Evolutionary conservation across 2,329 filamentous ascomycete genomes (phyloP).

Genomic region (Diplocarpon mali): DNA sequence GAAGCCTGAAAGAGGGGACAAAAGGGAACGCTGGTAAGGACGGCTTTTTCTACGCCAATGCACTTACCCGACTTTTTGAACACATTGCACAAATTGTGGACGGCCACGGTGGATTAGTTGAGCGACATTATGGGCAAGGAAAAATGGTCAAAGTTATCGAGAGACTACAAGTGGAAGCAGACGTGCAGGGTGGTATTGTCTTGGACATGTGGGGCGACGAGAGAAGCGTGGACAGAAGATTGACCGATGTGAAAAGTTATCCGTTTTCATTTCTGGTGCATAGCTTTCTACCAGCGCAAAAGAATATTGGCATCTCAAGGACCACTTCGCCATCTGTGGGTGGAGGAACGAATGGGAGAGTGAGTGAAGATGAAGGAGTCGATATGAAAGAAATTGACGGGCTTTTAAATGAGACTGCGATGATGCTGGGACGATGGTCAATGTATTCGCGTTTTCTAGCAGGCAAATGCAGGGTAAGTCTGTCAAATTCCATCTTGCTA

Average conservation of each 20-base stretch:
- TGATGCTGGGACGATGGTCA: constrained; percentile 91
- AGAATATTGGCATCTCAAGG: constrained; percentile 51
- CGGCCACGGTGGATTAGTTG: constrained; percentile 78
- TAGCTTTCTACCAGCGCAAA: constrained; percentile 71
- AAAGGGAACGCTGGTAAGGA: constrained; percentile 54
- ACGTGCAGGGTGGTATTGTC: constrained; percentile 91
- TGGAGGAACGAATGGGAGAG: constrained; percentile 39
- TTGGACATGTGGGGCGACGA: constrained; percentile 95
- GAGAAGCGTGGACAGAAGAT: constrained; percentile 66
- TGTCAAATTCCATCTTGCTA: constrained; percentile 12
- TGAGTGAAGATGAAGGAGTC: constrained; percentile 80
- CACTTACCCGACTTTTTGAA: constrained; percentile 85
- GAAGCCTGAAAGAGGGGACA: constrained; percentile 62
- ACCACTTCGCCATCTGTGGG: constrained; percentile 66
- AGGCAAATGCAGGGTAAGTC: constrained; percentile 67
- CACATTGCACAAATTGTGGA: constrained; percentile 97
- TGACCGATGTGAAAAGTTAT: constrained; percentile 95
- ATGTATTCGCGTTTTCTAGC: constrained; percentile 84
- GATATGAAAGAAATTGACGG: constrained; percentile 95
- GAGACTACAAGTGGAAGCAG: constrained; percentile 83
- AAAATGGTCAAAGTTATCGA: constrained; percentile 95
- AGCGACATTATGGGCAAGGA: constrained; percentile 83
- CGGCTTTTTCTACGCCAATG: constrained; percentile 82
- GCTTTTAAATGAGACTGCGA: constrained; percentile 72
- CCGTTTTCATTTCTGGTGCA: constrained; percentile 95